Evolutionary conservation across 2,329 filamentous ascomycete genomes (phyloP).

Genomic region (Neurospora sp.): DNA sequence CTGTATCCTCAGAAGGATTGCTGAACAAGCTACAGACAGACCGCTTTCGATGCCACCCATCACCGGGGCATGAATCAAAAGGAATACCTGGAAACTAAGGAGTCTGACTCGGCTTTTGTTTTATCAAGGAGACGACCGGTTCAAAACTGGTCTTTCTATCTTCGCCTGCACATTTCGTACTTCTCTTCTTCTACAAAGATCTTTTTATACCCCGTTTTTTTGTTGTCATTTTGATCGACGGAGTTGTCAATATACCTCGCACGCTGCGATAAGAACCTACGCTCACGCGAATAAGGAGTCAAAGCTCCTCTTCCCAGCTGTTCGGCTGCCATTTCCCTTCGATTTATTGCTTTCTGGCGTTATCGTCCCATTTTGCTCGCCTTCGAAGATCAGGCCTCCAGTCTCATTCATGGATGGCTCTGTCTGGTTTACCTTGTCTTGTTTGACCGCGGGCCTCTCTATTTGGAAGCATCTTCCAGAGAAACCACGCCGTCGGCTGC

Average conservation of each 20-base stretch:
- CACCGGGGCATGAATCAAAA: neutral
- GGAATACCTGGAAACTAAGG: neutral
- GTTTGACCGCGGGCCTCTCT: neutral
- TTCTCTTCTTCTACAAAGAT: neutral
- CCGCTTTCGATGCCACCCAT: neutral
- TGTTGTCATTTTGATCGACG: neutral
- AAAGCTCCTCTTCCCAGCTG: slow-evolving; percentile 3
- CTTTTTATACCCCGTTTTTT: neutral
- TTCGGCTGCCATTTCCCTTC: neutral
- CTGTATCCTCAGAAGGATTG: neutral
- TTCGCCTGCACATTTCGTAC: neutral
- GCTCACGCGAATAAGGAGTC: slow-evolving; percentile 22
- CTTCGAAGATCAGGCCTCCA: neutral
- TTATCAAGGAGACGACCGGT: neutral
- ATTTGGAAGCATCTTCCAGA: neutral
- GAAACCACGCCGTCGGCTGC: neutral
- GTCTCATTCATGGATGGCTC: neutral
- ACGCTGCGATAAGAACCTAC: slow-evolving; percentile 17
- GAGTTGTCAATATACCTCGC: slow-evolving; percentile 1
- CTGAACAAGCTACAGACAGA: neutral
- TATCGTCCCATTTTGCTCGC: neutral
- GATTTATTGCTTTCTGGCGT: neutral
- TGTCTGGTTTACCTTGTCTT: neutral
- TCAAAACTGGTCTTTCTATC: neutral
- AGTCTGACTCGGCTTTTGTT: neutral